Conservation (phyloP, 441 rosid genomes). For the Adansonia madagascariensis region DNA sequence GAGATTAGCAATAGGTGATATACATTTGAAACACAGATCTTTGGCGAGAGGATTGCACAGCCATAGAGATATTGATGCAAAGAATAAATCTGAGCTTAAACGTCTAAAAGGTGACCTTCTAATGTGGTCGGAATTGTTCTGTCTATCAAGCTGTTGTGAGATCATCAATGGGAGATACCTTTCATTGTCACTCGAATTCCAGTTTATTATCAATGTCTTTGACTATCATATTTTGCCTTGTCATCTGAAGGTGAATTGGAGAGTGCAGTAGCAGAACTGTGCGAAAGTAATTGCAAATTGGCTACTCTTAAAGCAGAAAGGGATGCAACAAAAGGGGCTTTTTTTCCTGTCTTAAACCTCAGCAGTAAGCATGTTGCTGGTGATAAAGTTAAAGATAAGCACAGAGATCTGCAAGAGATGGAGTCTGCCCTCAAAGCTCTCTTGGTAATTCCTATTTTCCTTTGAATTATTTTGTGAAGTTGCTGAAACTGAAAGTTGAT, state of each 20-base stretch:
- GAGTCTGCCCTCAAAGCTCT: conserved; percentile 72
- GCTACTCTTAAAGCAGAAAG: conserved; percentile 74
- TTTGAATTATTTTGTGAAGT: conserved; percentile 29
- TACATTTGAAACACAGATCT: conserved; percentile 68
- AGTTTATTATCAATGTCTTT: conserved; percentile 14
- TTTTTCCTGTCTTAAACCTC: conserved; percentile 71
- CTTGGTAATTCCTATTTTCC: conserved; percentile 49
- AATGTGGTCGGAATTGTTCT: background rate
- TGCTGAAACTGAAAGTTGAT: conserved; percentile 25
- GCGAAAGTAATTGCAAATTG: conserved; percentile 66
- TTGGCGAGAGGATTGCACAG: conserved; percentile 67
- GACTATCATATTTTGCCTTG: conserved; percentile 30
- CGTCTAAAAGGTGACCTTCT: conserved; percentile 64
- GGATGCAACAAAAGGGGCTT: conserved; percentile 80
- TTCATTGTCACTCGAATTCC: background rate
- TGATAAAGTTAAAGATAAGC: conserved; percentile 73
- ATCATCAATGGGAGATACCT: background rate
- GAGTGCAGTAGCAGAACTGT: conserved; percentile 62
- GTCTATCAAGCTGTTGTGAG: background rate
- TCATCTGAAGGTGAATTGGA: conserved; percentile 73
- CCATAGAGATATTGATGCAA: conserved; percentile 62
- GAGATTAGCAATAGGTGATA: conserved; percentile 64
- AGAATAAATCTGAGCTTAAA: conserved; percentile 66
- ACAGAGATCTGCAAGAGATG: conserved; percentile 74
- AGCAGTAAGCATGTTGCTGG: conserved; percentile 64